Evolutionary conservation across 192 early-diverging fungal genomes (phyloP).

Genomic region (Coemansia sp.): DNA sequence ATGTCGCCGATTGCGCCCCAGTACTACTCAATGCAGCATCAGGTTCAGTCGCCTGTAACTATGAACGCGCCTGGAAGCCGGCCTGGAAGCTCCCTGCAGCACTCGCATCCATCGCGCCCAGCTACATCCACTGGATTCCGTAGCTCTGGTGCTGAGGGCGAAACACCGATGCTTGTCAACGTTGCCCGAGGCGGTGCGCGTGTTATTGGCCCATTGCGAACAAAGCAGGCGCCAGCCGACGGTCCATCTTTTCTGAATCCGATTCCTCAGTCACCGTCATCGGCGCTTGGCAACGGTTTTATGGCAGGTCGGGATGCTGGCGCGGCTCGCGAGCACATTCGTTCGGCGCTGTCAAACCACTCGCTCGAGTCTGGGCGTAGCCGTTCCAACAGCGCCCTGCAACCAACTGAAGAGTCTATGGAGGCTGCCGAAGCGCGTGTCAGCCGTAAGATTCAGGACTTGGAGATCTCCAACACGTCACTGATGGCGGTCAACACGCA

Average conservation of each 20-base stretch:
- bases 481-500: slow-evolving; percentile 51
- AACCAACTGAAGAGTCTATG: slow-evolving; percentile 44
- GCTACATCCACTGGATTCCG: slow-evolving; percentile 44
- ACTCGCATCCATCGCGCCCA: slow-evolving; percentile 30
- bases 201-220: slow-evolving; percentile 51
- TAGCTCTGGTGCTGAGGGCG: slow-evolving; percentile 16
- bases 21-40: slow-evolving; percentile 19
- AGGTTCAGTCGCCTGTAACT: slow-evolving; percentile 24
- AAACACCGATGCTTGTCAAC: slow-evolving; percentile 40
- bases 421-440: slow-evolving; percentile 54
- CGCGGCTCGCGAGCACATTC: slow-evolving; percentile 23
- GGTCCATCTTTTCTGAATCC: slow-evolving; percentile 45
- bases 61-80: slow-evolving; percentile 22
- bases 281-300: slow-evolving; percentile 31
- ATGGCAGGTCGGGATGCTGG: neutral
- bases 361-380: slow-evolving; percentile 38
- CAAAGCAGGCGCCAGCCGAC: slow-evolving; percentile 20
- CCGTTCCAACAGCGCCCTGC: slow-evolving; percentile 41
- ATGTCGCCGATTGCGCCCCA: slow-evolving; percentile 34
- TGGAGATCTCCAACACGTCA: slow-evolving; percentile 55
- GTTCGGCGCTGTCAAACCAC: slow-evolving; percentile 45
- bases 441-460: slow-evolving; percentile 54
- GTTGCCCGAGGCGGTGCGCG: slow-evolving; percentile 52
- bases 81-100: slow-evolving; percentile 48
- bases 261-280: slow-evolving; percentile 53